These are phyloP conservation scores for Zymoseptoria ardabiliae DNA, from an alignment of 2,329 filamentous ascomycete genomes.

Conservation along the genomic window DNA sequence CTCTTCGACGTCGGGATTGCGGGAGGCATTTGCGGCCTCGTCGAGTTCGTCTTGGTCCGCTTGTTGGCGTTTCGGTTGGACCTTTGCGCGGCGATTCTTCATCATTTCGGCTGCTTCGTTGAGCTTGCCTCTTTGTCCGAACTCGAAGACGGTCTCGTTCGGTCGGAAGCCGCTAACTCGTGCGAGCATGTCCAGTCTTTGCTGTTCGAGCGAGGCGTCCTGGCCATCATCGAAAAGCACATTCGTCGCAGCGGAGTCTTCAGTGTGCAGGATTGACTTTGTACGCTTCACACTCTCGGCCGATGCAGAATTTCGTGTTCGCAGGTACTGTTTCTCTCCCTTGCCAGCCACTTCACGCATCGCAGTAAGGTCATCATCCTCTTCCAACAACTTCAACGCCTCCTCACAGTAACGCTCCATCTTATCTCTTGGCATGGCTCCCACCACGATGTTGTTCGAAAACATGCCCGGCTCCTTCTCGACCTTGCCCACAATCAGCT, in stretches of 20 bases:
- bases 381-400: slow-evolving; percentile 68
- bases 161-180: slow-evolving; percentile 84
- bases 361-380: slow-evolving; percentile 64
- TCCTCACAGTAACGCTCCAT: slow-evolving; percentile 75
- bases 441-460: slow-evolving; percentile 76
- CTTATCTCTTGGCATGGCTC: slow-evolving; percentile 62
- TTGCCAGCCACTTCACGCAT: slow-evolving; percentile 71
- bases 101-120: slow-evolving; percentile 68
- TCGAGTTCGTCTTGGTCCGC: slow-evolving; percentile 26
- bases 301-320: slow-evolving; percentile 83
- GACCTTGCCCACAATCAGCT: slow-evolving; percentile 64
- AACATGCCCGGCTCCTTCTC: slow-evolving; percentile 58
- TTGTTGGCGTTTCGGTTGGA: slow-evolving; percentile 50
- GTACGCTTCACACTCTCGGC: slow-evolving; percentile 82
- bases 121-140: slow-evolving; percentile 64
- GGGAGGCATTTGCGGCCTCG: slow-evolving; percentile 27
- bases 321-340: slow-evolving; percentile 87
- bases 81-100: slow-evolving; percentile 62
- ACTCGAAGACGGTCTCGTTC: slow-evolving; percentile 92
- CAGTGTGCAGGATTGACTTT: slow-evolving; percentile 65
- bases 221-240: slow-evolving; percentile 62
- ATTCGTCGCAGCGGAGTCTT: slow-evolving; percentile 68
- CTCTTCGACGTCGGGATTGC: slow-evolving; percentile 37
- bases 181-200: slow-evolving; percentile 78
- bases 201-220: slow-evolving; percentile 57